These are phyloP conservation scores for Alloascoidea africana DNA, from an alignment of 805 yeast species.

Conservation along the genomic window DNA sequence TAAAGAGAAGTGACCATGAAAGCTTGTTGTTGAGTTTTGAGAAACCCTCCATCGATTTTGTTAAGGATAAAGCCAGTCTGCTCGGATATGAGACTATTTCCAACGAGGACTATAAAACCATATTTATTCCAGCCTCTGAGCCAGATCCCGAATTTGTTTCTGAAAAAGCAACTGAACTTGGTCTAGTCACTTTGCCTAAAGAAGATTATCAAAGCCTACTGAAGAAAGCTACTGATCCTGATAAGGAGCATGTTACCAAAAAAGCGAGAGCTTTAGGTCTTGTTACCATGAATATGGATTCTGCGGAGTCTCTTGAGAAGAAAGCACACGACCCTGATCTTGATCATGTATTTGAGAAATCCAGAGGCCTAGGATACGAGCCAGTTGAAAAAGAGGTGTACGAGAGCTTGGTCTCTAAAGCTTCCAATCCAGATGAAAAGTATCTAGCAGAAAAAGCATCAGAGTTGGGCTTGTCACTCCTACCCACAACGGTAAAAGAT, in stretches of 20 bases:
- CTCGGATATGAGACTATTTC: not conserved
- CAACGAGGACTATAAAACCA: not conserved
- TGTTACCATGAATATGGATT: conserved; percentile 9
- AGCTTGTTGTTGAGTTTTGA: not conserved
- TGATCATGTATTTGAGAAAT: conserved; percentile 11
- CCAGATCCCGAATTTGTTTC: conserved; percentile 7
- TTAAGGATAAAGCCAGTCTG: conserved; percentile 3
- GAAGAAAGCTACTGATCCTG: conserved; percentile 8
- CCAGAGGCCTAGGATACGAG: conserved; percentile 18
- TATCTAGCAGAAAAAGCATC: conserved; percentile 19
- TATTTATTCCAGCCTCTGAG: conserved; percentile 5
- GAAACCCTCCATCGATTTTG: conserved; percentile 3
- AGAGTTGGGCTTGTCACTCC: too few species aligned
- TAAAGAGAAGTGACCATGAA: not conserved
- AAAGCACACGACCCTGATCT: conserved; percentile 3
- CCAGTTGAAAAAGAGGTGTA: conserved; percentile 15
- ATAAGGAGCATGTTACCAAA: conserved; percentile 6
- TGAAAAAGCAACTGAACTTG: conserved; percentile 4
- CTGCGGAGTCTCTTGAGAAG: conserved; percentile 3
- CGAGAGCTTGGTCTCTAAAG: not conserved
- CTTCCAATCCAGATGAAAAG: conserved; percentile 6
- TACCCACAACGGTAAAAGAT: too few species aligned
- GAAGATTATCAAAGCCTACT: conserved; percentile 2
- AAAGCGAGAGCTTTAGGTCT: conserved; percentile 7
- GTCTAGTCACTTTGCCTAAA: not conserved